Evolutionary conservation across 441 rosid species (phyloP).

Genomic region (Rhodomyrtus psidioides): DNA sequence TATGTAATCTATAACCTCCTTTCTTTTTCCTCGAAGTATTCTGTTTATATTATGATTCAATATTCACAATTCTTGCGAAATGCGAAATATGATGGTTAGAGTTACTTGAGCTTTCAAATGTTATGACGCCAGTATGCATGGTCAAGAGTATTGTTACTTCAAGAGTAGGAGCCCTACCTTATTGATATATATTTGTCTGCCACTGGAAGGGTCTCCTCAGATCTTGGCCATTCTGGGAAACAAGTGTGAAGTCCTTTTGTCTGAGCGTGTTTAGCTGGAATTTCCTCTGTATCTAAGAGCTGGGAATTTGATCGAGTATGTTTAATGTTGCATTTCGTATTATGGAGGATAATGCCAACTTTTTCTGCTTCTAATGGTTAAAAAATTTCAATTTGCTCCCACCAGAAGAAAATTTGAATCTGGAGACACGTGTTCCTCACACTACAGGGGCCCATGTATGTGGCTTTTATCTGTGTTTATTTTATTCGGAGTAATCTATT

Average conservation of each 20-base stretch:
- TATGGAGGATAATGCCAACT: not conserved
- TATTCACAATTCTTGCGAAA: not conserved
- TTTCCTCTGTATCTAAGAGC: not conserved
- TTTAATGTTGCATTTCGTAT: not conserved
- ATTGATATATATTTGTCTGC: not conserved
- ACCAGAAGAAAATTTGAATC: not conserved
- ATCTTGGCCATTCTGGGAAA: not conserved
- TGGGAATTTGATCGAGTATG: not conserved
- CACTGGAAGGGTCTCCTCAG: not conserved
- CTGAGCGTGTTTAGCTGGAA: not conserved
- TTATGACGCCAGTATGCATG: not conserved
- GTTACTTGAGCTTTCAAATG: not conserved
- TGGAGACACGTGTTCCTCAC: not conserved
- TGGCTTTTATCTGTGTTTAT: not conserved
- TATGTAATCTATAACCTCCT: not conserved
- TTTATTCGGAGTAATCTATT: not conserved
- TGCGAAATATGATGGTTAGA: not conserved
- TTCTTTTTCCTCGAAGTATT: not conserved
- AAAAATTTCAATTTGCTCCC: not conserved
- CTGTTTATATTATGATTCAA: not conserved
- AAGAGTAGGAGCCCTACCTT: not conserved
- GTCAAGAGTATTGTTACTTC: not conserved
- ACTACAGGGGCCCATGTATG: not conserved
- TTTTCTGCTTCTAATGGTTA: not conserved
- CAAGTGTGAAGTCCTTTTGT: not conserved